phyloP scores from a whole-genome alignment of 768 basidiomycete species.

The Xerocomus potaroensis region DNA sequence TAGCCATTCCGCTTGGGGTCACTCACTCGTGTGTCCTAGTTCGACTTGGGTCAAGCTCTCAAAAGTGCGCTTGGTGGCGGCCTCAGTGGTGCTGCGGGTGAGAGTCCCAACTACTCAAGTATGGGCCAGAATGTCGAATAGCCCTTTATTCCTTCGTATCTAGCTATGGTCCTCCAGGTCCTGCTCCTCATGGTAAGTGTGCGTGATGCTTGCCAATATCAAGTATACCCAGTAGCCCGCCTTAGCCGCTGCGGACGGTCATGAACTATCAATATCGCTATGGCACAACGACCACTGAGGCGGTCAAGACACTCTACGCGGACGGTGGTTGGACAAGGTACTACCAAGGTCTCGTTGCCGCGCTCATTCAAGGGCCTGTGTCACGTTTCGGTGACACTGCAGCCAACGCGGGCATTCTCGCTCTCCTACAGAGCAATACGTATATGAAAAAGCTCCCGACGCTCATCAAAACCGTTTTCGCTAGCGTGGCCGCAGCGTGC shows the following conservation, averaged over 20 bases:
- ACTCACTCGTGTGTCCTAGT: slow-evolving; percentile 47
- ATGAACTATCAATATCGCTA: slow-evolving; percentile 98
- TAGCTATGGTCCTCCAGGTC: slow-evolving; percentile 94
- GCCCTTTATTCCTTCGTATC: slow-evolving; percentile 6
- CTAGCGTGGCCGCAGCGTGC: slow-evolving; percentile 69
- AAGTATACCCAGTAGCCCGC: neutral
- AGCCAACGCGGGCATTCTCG: slow-evolving; percentile 88
- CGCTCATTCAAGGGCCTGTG: slow-evolving; percentile 80
- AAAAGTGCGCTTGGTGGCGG: slow-evolving; percentile 87
- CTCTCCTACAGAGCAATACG: slow-evolving; percentile 72
- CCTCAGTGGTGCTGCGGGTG: slow-evolving; percentile 81
- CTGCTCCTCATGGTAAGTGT: slow-evolving; percentile 69
- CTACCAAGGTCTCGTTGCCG: slow-evolving; percentile 84
- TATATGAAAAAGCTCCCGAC: slow-evolving; percentile 62
- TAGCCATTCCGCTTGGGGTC: slow-evolving; percentile 40
- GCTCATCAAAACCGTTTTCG: slow-evolving; percentile 73
- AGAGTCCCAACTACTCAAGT: slow-evolving; percentile 2
- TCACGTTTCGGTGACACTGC: slow-evolving; percentile 94
- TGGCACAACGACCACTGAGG: slow-evolving; percentile 69
- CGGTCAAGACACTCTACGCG: slow-evolving; percentile 61
- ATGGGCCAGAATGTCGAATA: neutral
- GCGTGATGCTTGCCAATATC: neutral
- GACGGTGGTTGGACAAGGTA: slow-evolving; percentile 83
- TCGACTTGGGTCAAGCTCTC: slow-evolving; percentile 74
- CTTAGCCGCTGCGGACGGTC: slow-evolving; percentile 82